phyloP scores from a whole-genome alignment of 2,329 filamentous ascomycete species.

The Sclerotinia nivalis region DNA sequence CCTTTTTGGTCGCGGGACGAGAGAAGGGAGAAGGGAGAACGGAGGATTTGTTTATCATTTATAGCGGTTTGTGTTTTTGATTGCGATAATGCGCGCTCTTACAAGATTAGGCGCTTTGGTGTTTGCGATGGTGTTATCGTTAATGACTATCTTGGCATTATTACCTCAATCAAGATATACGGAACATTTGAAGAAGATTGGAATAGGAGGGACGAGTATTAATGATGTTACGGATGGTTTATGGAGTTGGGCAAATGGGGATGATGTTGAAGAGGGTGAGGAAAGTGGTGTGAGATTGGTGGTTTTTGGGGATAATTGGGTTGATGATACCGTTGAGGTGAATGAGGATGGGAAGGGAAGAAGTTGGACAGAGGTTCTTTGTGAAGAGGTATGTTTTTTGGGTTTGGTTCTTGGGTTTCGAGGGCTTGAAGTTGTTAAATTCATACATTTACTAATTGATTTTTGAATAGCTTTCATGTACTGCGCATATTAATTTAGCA shows the following conservation, averaged over 20 bases:
- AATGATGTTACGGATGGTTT: conserved; percentile 28
- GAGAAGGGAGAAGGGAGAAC: background rate
- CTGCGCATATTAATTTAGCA: conserved; percentile 37
- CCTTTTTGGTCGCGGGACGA: background rate
- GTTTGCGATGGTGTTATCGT: conserved; percentile 32
- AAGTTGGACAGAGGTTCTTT: conserved; percentile 37
- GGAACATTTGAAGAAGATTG: conserved; percentile 33
- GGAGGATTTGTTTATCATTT: background rate
- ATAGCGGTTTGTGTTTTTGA: background rate
- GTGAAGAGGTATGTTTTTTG: conserved; percentile 36
- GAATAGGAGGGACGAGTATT: conserved; percentile 26
- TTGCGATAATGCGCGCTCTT: conserved; percentile 21
- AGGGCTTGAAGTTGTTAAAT: background rate
- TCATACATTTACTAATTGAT: conserved; percentile 2
- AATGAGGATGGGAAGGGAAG: conserved; percentile 29
- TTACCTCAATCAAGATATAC: conserved; percentile 28
- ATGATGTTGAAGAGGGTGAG: conserved; percentile 20
- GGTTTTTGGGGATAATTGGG: conserved; percentile 41
- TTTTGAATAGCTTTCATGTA: conserved; percentile 36
- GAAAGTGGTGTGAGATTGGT: conserved; percentile 33
- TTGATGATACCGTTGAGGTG: conserved; percentile 32
- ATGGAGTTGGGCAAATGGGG: conserved; percentile 32
- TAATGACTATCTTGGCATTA: conserved; percentile 31
- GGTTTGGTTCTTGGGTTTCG: background rate
- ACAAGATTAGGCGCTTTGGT: conserved; percentile 33